These are phyloP conservation scores for Cocos nucifera DNA, from an alignment of 176 grass and related monocot genomes.

Conservation along the genomic window DNA sequence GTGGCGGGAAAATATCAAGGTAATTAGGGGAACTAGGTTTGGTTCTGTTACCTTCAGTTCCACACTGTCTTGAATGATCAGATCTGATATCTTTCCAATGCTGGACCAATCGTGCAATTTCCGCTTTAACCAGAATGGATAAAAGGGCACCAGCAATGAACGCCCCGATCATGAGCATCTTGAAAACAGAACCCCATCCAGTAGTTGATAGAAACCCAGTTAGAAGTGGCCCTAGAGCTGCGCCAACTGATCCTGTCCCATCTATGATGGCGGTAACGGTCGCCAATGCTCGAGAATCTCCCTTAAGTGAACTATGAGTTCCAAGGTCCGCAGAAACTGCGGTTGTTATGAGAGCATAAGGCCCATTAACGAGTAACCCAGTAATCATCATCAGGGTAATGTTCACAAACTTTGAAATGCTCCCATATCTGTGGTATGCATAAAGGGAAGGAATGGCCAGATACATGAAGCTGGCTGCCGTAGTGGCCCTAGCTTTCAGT, in stretches of 20 bases:
- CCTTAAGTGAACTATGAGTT: slow-evolving; percentile 54
- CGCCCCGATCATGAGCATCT: slow-evolving; percentile 52
- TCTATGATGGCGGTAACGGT: slow-evolving; percentile 63
- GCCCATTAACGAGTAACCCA: slow-evolving; percentile 67
- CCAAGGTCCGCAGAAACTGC: slow-evolving; percentile 66
- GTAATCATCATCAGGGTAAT: slow-evolving; percentile 47
- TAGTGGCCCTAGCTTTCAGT: slow-evolving; percentile 56
- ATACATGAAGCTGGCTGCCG: slow-evolving; percentile 52
- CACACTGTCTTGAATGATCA: slow-evolving; percentile 8
- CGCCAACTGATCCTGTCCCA: slow-evolving; percentile 60
- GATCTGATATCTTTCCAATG: slow-evolving; percentile 17
- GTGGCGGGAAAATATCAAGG: too few species aligned
- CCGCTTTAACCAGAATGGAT: slow-evolving; percentile 35
- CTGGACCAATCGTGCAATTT: slow-evolving; percentile 32
- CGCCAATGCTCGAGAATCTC: slow-evolving; percentile 53
- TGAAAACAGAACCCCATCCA: slow-evolving; percentile 42
- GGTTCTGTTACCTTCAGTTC: slow-evolving; percentile 31
- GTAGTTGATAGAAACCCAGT: slow-evolving; percentile 49
- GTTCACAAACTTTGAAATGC: slow-evolving; percentile 38
- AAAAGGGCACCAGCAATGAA: slow-evolving; percentile 28
- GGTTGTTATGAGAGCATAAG: slow-evolving; percentile 65
- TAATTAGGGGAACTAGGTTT: too few species aligned
- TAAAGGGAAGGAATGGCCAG: slow-evolving; percentile 57
- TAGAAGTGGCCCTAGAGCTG: slow-evolving; percentile 54
- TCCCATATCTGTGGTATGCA: slow-evolving; percentile 39